Base-by-base conservation (phyloP, 2,329 filamentous ascomycete species). In the Elsinoe australis region DNA sequence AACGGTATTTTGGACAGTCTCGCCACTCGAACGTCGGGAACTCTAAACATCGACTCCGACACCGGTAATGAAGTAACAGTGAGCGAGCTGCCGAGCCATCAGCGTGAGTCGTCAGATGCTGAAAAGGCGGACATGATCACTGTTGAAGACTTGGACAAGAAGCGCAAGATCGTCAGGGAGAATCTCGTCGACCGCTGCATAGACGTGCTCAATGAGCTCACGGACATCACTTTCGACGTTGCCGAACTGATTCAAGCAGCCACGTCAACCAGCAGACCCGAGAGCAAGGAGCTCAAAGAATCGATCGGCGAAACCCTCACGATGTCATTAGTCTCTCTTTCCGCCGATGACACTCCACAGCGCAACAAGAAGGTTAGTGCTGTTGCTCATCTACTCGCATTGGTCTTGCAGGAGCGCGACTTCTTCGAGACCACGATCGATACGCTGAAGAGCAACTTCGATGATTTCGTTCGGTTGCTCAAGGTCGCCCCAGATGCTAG, bases 121-220 rank as follows among this genome's bases (percentile, higher is more conserved):
- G 32, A 38, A 15, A 66, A 66, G 35, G 64, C 68, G 49, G 49
- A 51, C 2, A 63, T 65, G 46, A 64, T 80, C 24, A 84, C 85
- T 0, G 74, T 88, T 50, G 86, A 95, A 50, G 83, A 88, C 54
- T 72, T 98, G 5, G 86, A 95, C 53, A 76, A 78, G 26, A 78
- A 86, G 62, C 81, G 92, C 36, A 73, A 76, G 3, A 75, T 73
- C n/a, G 71, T 96, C 32, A 79, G 87, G 31, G 73, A 79, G 15
- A 82, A 86, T 49, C 68, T 96, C 48, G 89, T 96, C 51, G 89
- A 95, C 57, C 84, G 87, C 50, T 94, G 86, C 55, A 72, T 98
- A 17, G 89, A 95, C 58, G 81, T 96, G 26, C 81, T 98, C 47
- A 85, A 90, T 62, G 82, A 83, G 29, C 89, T 96, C 57, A 83